A percentile compares a stretch with the other conserved stretches of the same genome.
Conservation (phyloP, 495 filamentous ascomycete genomes). For the Xylaria castorea region DNA sequence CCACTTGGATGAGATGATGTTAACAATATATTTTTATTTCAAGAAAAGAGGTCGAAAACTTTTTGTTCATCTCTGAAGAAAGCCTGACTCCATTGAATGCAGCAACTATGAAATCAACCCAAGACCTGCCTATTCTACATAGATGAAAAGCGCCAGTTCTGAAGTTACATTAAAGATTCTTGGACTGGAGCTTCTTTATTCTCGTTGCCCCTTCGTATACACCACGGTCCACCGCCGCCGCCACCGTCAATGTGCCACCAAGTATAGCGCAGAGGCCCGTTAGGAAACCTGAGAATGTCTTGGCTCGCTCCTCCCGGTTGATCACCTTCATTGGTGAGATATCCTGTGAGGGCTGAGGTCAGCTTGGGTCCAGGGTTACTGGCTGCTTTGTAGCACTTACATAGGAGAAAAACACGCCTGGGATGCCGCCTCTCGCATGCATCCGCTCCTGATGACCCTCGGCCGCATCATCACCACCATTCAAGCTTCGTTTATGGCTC, state of each 20-base stretch:
- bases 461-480: slow-evolving; percentile 78
- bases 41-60: background rate
- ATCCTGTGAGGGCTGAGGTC: slow-evolving; percentile 62
- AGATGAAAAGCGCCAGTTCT: slow-evolving; percentile 14
- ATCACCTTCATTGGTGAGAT: slow-evolving; percentile 99
- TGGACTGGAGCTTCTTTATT: slow-evolving; percentile 83
- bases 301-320: slow-evolving; percentile 88
- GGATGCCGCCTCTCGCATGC: slow-evolving; percentile 89
- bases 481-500: slow-evolving; percentile 85
- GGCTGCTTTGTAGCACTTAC: slow-evolving; percentile 55
- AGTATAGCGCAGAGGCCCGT: slow-evolving; percentile 94
- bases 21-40: background rate
- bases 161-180: slow-evolving; percentile 48
- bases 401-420: slow-evolving; percentile 98
- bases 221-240: slow-evolving; percentile 88
- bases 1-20: background rate
- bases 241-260: slow-evolving; percentile 93
- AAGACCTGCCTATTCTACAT: slow-evolving; percentile 18
- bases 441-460: slow-evolving; percentile 90
- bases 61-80: slow-evolving; percentile 20
- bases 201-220: slow-evolving; percentile 86
- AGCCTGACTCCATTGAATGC: slow-evolving; percentile 25
- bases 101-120: slow-evolving; percentile 22
- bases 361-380: background rate
- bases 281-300: slow-evolving; percentile 87